Evolutionary conservation across 1,284 basidiomycete species (phyloP).

Genomic region (Phenoliferia sp.): DNA sequence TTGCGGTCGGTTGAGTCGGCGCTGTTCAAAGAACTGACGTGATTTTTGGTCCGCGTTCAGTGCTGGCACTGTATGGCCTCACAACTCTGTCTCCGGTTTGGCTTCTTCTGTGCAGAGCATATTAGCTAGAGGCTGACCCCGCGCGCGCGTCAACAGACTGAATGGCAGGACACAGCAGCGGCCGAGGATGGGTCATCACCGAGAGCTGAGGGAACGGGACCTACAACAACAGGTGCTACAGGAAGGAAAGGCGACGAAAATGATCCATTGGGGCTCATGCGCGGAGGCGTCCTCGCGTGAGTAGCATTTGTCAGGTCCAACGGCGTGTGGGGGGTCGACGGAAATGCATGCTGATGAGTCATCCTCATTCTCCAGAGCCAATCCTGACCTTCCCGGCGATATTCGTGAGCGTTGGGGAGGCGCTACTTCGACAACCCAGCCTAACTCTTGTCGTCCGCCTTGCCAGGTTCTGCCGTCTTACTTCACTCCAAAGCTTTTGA

Average conservation of each 20-base stretch:
- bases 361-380: constrained; percentile 1
- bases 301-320: not conserved
- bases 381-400: constrained; percentile 31
- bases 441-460: not conserved
- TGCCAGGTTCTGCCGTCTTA: constrained; percentile 49
- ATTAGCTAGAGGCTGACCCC: not conserved
- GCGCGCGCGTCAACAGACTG: constrained; percentile 6
- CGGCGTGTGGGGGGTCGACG: not conserved
- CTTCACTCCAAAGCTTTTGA: constrained; percentile 93
- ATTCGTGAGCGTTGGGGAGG: constrained; percentile 8
- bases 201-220: not conserved
- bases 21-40: not conserved
- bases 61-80: constrained; percentile 44
- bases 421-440: not conserved
- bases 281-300: constrained; percentile 31
- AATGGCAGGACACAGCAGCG: constrained; percentile 22
- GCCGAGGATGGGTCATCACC: constrained; percentile 15
- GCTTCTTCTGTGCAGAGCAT: not conserved
- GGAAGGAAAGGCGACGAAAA: constrained; percentile 36
- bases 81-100: constrained; percentile 41
- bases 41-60: constrained; percentile 4
- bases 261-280: constrained; percentile 42
- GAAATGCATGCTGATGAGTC: not conserved
- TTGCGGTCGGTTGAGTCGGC: not conserved
- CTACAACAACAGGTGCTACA: constrained; percentile 5